These are phyloP conservation scores for Phytopythium vexans DNA, from an alignment of 352 stramenopile genomes.

Conservation along the genomic window DNA sequence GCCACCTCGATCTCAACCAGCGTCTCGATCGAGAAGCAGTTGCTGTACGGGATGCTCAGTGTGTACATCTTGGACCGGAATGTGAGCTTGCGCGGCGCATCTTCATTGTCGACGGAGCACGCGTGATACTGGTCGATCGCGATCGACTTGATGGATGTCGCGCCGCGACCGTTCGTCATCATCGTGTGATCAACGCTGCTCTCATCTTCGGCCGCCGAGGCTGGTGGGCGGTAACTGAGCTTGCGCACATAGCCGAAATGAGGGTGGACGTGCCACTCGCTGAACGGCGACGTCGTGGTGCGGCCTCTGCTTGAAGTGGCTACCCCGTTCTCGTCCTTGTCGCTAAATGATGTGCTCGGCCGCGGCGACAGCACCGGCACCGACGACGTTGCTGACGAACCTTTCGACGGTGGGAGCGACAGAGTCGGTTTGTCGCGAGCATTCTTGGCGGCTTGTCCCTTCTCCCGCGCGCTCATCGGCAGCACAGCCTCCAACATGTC, in stretches of 20 bases:
- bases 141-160: slow-evolving; percentile 30
- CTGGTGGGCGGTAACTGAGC: slow-evolving; percentile 37
- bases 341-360: background rate
- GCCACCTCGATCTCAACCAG: slow-evolving; percentile 46
- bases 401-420: background rate
- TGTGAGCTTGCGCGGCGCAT: slow-evolving; percentile 25
- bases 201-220: background rate
- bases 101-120: slow-evolving; percentile 29
- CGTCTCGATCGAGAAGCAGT: slow-evolving; percentile 62
- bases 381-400: background rate
- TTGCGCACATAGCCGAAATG: slow-evolving; percentile 53
- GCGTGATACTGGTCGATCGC: slow-evolving; percentile 62
- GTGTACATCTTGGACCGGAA: slow-evolving; percentile 64
- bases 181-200: background rate
- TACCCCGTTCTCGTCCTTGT: background rate
- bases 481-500: slow-evolving; percentile 48
- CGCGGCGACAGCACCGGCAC: background rate
- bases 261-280: slow-evolving; percentile 52
- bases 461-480: slow-evolving; percentile 26
- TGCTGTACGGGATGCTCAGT: slow-evolving; percentile 59
- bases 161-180: background rate
- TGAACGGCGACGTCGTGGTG: slow-evolving; percentile 10
- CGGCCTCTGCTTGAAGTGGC: background rate
- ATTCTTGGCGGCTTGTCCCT: slow-evolving; percentile 9
- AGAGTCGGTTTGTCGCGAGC: background rate